Conservation (phyloP, 192 early-diverging fungal species). For the Backusella psychrophila region DNA sequence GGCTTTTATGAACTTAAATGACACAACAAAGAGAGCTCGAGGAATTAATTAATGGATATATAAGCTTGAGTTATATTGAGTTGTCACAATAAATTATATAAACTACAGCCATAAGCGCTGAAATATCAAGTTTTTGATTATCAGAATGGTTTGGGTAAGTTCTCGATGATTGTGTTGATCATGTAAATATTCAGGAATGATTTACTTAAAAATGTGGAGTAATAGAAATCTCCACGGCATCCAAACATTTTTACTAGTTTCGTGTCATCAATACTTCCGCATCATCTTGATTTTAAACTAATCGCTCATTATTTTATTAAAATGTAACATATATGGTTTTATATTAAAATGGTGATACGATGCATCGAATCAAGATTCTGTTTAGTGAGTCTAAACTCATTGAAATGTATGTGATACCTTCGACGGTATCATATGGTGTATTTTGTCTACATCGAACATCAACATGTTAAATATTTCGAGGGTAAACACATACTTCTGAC, state of each 20-base stretch:
- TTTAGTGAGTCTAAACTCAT: background rate
- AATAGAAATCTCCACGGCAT: background rate
- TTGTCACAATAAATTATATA: background rate
- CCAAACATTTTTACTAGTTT: background rate
- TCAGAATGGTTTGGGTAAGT: background rate
- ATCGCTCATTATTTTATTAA: too few relatives aligned
- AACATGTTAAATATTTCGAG: too few relatives aligned
- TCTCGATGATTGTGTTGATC: background rate
- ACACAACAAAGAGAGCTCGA: background rate
- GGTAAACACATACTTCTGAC: too few relatives aligned
- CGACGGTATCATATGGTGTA: too few relatives aligned
- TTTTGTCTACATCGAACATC: too few relatives aligned
- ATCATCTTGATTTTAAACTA: background rate
- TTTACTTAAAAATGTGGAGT: background rate
- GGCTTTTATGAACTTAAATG: too few relatives aligned
- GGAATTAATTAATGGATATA: background rate
- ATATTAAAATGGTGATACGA: background rate
- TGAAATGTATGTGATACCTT: background rate
- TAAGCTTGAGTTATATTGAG: background rate
- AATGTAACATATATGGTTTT: background rate
- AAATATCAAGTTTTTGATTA: background rate
- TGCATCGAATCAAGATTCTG: background rate
- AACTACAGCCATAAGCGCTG: background rate
- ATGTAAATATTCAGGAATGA: background rate
- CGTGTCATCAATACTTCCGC: background rate